Percentiles rank a stretch among this genome's conserved stretches.
Evolutionary conservation across 805 yeast species (phyloP).

Genomic region (Wickerhamiella nectarea): DNA sequence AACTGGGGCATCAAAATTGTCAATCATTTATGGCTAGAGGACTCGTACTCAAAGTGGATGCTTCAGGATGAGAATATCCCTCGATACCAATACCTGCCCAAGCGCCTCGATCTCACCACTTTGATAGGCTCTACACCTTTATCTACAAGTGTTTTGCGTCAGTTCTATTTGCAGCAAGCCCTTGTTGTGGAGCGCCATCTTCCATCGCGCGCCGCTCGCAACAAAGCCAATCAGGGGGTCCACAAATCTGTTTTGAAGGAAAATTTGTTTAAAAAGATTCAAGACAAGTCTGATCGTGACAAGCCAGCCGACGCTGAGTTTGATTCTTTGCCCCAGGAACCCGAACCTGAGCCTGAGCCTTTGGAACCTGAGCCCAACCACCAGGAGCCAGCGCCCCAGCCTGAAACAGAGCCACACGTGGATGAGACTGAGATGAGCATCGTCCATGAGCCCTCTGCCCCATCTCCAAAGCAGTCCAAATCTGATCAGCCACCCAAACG

Average conservation of each 20-base stretch:
- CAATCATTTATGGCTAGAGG: constrained; percentile 84
- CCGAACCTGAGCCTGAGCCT: background rate
- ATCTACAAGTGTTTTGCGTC: constrained; percentile 30
- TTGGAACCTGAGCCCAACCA: background rate
- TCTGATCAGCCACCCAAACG: no score
- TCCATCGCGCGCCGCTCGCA: constrained; percentile 37
- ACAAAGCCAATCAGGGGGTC: constrained; percentile 49
- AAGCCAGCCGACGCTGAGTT: constrained; percentile 22
- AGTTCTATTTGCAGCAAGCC: constrained; percentile 25
- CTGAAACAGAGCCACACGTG: background rate
- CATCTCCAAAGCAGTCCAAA: no score
- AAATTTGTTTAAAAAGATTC: constrained; percentile 37
- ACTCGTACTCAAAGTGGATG: constrained; percentile 52
- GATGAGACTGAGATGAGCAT: background rate
- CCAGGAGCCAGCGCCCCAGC: no score
- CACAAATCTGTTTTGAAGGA: constrained; percentile 58
- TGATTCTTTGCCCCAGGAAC: background rate
- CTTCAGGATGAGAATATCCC: constrained; percentile 33
- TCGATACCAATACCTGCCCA: constrained; percentile 37
- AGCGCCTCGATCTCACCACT: constrained; percentile 31
- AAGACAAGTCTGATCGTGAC: constrained; percentile 25
- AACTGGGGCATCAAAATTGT: constrained; percentile 56
- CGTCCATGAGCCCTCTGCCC: no score
- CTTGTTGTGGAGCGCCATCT: constrained; percentile 12
- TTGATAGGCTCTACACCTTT: constrained; percentile 41